Evolutionary conservation across 169 alveolate species (phyloP), one percentile per base, ranked within the genome.

Genomic region (Babesia gibsoni): DNA sequence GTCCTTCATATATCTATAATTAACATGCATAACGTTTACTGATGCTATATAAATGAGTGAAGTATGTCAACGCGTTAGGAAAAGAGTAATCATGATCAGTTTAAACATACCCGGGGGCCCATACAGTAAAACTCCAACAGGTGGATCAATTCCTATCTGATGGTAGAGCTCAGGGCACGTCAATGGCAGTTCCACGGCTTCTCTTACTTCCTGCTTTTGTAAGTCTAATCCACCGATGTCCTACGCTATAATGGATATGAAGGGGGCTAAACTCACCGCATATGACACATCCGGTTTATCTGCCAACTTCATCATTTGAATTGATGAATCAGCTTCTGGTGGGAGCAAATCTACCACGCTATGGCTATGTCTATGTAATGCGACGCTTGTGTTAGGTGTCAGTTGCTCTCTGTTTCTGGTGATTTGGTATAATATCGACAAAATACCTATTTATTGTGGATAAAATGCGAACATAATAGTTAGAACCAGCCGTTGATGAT

Each of bases 211-310:
- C 83, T 98, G 98, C 88, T 97, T 98, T 89, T 97, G 98, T 8
- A 94, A 91, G 84, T 98, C 99, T 84, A 97, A 67, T 1, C 99
- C 99, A 29, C 99, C 99, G 50, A 98, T 93, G 72, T 98, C 99
- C 82, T 90, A 73, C 16, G 54, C 7, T n/a, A 9, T 6, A 10
- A 3, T 30, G 7, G 48, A 4, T 18, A 0, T 37, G 20, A 9
- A 22, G 36, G 8, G 9, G 7, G 4, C 22, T 25, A 37, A 3
- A n/a, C 92, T 9, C 10, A 87, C 92, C 82, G 97, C 81, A 82
- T 96, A 98, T n/a, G 98, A 94, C 20, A 98, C 99, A 88, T 97
- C 98, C 0, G 99, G 99, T 78, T 95, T 98, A 82, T 97, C 99
- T 52, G 90, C 88, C 87, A 97, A 90, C 79, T 94, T 96, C 90